Base-by-base conservation (phyloP, 2,329 filamentous ascomycete genomes). In the Aciculosporium take region DNA sequence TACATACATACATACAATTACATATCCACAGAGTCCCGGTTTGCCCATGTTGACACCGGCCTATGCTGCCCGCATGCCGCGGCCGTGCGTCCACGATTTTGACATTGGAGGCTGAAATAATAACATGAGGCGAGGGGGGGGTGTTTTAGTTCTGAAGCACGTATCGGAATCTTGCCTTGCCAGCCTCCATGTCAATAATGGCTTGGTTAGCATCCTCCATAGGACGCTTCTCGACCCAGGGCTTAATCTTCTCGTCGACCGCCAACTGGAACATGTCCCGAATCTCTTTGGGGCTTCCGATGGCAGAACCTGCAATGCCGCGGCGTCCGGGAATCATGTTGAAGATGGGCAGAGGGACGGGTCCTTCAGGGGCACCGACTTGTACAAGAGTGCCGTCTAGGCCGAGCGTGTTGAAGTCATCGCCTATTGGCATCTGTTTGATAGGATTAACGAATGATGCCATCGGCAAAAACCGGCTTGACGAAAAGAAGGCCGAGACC, bases 361-460 rank as follows among this genome's bases (percentile, higher is more conserved):
- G 41, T 7, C 43, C 49, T 23, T 53, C 53, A 21, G 53, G 53
- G 31, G 39, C 51, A 41, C 79, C 79, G 34, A 84, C 68, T 56
- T 81, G 76, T 34, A 83, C 70, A 49, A 82, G 74, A 3, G 67
- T 68, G 12, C 80, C 79, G 39, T 75, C 68, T 2, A 67, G 57
- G 45, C 68, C 65, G 21, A 84, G 63, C 8, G 84, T 62, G 18
- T 62, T 55, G 43, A 84, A 59, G 57, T 84, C 84, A 36, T 72
- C 60, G 39, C 60, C 56, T 20, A 84, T 54, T 0, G 79, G 79
- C 73, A 84, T 79, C 44, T 55, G 9, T 17, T 34, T 8, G 5
- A 7, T 7, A 23, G 3, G 8, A 23, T 44, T 36, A 41, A 23
- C 33, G n/a, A 20, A 24, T 23, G 15, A 29, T 24, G 35, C 15